Evolutionary conservation across 768 basidiomycete species (phyloP).

Genomic region (Naganishia antarctica): DNA sequence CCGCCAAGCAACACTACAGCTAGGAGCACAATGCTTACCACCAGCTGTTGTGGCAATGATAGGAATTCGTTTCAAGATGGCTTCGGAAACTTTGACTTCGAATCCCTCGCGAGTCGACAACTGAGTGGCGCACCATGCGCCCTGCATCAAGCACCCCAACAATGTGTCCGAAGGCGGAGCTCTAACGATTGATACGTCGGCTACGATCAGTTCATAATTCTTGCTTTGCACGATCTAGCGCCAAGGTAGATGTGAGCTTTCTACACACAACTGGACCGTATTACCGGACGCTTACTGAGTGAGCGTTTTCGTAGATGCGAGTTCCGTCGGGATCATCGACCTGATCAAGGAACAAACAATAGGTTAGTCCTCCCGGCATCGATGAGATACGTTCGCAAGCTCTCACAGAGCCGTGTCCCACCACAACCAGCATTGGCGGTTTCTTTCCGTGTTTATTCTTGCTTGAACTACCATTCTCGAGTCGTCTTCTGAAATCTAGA

Average conservation of each 20-base stretch:
- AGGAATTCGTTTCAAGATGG: constrained; percentile 83
- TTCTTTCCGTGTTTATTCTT: constrained; percentile 14
- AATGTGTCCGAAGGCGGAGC: constrained; percentile 64
- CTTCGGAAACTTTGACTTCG: constrained; percentile 87
- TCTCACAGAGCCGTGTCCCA: constrained; percentile 62
- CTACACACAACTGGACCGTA: background rate
- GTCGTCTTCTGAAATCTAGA: constrained; percentile 67
- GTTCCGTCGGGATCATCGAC: constrained; percentile 89
- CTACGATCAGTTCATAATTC: constrained; percentile 37
- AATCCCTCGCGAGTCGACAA: constrained; percentile 92
- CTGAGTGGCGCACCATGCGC: constrained; percentile 82
- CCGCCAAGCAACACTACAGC: too few species aligned
- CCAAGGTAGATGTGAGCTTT: background rate
- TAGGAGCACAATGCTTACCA: constrained; percentile 40
- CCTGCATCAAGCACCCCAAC: constrained; percentile 81
- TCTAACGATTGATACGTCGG: constrained; percentile 67
- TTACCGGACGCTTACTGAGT: constrained; percentile 34
- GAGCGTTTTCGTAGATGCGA: constrained; percentile 41
- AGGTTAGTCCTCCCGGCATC: too few species aligned
- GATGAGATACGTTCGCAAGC: background rate
- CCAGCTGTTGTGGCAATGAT: constrained; percentile 79
- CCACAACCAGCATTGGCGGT: constrained; percentile 48
- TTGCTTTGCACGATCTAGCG: constrained; percentile 36
- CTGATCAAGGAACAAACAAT: constrained; percentile 49
- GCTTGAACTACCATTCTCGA: constrained; percentile 43